These are phyloP conservation scores for Rhazya stricta DNA, from an alignment of 257 asterid species.

Conservation along the genomic window DNA sequence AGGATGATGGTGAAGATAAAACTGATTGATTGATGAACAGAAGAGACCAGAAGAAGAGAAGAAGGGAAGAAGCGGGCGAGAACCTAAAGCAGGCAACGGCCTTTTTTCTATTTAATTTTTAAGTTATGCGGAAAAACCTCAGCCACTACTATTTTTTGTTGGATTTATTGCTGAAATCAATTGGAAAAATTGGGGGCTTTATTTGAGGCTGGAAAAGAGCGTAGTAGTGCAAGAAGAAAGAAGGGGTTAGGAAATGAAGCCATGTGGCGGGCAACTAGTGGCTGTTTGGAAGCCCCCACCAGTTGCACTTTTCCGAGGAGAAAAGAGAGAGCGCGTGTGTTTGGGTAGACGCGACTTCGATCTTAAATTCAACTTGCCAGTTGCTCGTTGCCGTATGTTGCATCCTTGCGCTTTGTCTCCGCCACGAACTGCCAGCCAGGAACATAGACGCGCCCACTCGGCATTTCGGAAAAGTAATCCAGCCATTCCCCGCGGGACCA, in stretches of 20 bases:
- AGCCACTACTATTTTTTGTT: constrained; percentile 64
- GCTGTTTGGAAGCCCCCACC: constrained; percentile 33
- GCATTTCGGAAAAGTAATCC: not conserved
- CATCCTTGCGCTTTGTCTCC: not conserved
- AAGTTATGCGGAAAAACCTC: constrained; percentile 35
- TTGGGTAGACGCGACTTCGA: constrained; percentile 10
- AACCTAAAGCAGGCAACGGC: constrained; percentile 12
- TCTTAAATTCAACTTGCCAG: not conserved
- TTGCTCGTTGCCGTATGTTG: not conserved
- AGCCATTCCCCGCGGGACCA: not conserved
- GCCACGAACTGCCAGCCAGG: not conserved
- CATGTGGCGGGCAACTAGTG: constrained; percentile 48
- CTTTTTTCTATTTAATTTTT: constrained; percentile 18
- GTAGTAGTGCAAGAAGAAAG: constrained; percentile 19
- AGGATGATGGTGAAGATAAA: not conserved
- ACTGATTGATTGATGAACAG: not conserved
- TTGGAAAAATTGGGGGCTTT: constrained; percentile 19
- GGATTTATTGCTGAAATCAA: constrained; percentile 21
- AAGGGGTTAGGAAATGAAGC: constrained; percentile 24
- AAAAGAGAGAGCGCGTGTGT: constrained; percentile 4
- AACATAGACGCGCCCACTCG: not conserved
- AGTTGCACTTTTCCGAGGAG: constrained; percentile 41
- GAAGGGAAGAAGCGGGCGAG: constrained; percentile 5
- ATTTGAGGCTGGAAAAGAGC: constrained; percentile 60
- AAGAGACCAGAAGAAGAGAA: constrained; percentile 11